These are phyloP conservation scores for Hura crepitans DNA, from an alignment of 441 rosid genomes.

Conservation along the genomic window DNA sequence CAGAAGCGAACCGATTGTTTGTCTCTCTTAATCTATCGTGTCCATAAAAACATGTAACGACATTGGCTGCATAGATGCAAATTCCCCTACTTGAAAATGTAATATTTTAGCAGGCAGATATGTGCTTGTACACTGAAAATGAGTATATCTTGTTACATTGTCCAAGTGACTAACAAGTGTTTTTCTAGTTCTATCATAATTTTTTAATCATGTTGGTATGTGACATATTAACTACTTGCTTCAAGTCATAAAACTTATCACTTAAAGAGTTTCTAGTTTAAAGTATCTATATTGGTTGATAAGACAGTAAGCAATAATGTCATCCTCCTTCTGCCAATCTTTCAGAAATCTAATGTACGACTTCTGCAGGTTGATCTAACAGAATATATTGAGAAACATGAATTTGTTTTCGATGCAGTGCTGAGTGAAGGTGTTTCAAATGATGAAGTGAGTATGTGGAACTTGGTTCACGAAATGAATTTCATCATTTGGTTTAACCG, in stretches of 20 bases:
- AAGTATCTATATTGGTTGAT: not conserved
- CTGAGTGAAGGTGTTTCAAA: conserved; percentile 73
- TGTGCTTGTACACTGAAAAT: not conserved
- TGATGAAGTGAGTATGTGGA: conserved; percentile 54
- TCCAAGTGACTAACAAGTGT: not conserved
- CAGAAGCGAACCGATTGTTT: not conserved
- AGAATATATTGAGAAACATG: conserved; percentile 85
- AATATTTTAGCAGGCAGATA: not conserved
- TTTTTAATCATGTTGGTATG: not conserved
- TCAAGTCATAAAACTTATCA: not conserved
- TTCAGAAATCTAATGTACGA: not conserved
- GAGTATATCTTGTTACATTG: not conserved
- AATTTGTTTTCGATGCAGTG: conserved; percentile 81
- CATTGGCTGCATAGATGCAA: not conserved
- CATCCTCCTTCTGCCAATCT: not conserved
- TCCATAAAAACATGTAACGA: not conserved
- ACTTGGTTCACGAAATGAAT: not conserved
- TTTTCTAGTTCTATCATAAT: not conserved
- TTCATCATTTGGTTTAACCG: conserved; percentile 8
- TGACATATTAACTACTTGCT: conserved; percentile 2
- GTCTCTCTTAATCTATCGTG: not conserved
- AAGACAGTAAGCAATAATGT: not conserved
- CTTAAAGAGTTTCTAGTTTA: not conserved
- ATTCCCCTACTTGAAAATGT: not conserved
- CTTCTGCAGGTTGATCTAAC: conserved; percentile 74